Evolutionary conservation across 768 basidiomycete genomes (phyloP).

Genomic region (Lyophyllum decastes): DNA sequence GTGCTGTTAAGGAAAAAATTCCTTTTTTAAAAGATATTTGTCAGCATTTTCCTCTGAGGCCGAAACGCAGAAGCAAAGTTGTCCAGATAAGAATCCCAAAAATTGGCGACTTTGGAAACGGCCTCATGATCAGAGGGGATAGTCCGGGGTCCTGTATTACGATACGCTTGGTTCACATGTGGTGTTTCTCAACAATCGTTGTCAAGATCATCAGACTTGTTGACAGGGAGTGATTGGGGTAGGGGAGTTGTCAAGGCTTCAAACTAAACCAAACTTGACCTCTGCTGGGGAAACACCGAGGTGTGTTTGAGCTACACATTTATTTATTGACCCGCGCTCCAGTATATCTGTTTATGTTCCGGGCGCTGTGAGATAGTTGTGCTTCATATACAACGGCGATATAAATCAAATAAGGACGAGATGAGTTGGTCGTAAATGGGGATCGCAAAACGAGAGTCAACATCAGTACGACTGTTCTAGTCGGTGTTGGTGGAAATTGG

Average conservation of each 20-base stretch:
- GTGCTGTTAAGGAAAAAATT: too few relatives aligned
- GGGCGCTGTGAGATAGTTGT: background rate
- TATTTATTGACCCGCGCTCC: too few relatives aligned
- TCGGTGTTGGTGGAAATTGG: background rate
- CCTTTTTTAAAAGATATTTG: too few relatives aligned
- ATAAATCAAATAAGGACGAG: background rate
- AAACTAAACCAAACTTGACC: background rate
- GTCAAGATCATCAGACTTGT: background rate
- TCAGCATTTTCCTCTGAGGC: too few relatives aligned
- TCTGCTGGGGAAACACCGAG: background rate
- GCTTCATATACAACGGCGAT: background rate
- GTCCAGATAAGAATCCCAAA: too few relatives aligned
- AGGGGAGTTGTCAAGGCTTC: conserved; percentile 1
- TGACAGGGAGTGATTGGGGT: conserved; percentile 1
- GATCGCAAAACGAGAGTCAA: background rate
- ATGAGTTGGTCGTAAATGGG: background rate
- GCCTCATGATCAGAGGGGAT: too few relatives aligned
- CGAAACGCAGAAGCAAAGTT: too few relatives aligned
- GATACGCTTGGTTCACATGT: background rate
- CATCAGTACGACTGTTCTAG: background rate
- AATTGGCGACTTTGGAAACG: too few relatives aligned
- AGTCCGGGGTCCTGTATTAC: too few relatives aligned
- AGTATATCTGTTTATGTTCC: too few relatives aligned
- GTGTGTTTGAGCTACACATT: background rate
- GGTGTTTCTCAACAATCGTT: background rate